phyloP scores from a whole-genome alignment of 495 filamentous ascomycete species.

The Amniculicola lignicola region DNA sequence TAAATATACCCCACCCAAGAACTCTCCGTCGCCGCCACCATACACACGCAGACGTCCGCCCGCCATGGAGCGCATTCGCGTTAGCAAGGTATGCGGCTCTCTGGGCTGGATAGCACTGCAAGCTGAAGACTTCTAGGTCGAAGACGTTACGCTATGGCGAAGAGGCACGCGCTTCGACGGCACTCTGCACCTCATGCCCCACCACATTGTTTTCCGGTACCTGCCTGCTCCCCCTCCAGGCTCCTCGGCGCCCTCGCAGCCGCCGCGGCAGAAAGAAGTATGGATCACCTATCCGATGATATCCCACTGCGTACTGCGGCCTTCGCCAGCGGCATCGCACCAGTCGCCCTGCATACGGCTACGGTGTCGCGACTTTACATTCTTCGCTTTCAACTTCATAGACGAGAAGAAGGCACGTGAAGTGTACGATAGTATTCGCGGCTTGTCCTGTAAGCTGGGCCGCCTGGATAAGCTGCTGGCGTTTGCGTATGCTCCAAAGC shows the following conservation, averaged over 20 bases:
- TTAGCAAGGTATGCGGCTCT: conserved; percentile 23
- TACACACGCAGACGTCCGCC: background rate
- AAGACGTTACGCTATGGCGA: conserved; percentile 36
- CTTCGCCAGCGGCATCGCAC: conserved; percentile 66
- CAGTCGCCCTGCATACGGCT: conserved; percentile 80
- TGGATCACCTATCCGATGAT: conserved; percentile 97
- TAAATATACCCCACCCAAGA: no score
- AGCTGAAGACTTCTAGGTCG: conserved; percentile 20
- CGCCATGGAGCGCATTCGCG: conserved; percentile 30
- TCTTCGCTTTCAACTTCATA: conserved; percentile 83
- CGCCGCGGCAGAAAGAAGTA: conserved; percentile 52
- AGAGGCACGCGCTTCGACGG: conserved; percentile 30
- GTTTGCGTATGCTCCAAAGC: conserved; percentile 74
- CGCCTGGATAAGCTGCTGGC: conserved; percentile 88
- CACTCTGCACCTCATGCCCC: conserved; percentile 40
- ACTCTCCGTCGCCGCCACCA: background rate
- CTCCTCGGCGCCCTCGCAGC: conserved; percentile 47
- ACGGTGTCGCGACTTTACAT: conserved; percentile 87
- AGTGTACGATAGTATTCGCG: conserved; percentile 83
- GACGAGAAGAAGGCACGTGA: conserved; percentile 73
- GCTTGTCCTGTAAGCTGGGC: conserved; percentile 76
- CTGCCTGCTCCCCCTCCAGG: conserved; percentile 31
- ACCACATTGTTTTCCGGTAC: conserved; percentile 47
- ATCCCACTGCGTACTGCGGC: conserved; percentile 41
- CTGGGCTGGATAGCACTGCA: background rate